A percentile compares a stretch with the other conserved stretches of the same genome.
Conservation (phyloP, 2,329 filamentous ascomycete species). For the Trichoderma guizhouense region DNA sequence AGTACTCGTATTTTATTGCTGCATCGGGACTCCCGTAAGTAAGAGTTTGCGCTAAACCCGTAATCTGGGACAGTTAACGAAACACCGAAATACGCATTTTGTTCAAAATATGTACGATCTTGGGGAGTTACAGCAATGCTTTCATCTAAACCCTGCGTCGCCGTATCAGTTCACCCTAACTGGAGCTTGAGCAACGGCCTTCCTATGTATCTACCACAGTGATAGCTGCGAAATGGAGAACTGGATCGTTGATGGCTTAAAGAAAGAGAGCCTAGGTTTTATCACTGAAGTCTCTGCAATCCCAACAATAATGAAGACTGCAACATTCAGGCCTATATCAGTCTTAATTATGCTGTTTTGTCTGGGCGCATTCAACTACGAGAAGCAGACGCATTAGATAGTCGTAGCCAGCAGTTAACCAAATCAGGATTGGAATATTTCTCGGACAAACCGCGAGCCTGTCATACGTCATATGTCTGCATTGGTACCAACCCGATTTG, state of each 20-base stretch:
- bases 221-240: no score
- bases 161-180: background rate
- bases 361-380: background rate
- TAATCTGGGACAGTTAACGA: background rate
- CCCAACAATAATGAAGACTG: background rate
- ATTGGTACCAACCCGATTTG: background rate
- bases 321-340: background rate
- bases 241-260: background rate
- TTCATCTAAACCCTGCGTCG: background rate
- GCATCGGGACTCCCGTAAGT: background rate
- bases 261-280: background rate
- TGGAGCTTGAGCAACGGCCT: background rate
- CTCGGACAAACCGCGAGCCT: background rate
- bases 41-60: background rate
- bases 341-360: background rate
- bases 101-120: background rate
- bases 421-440: background rate
- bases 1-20: no score
- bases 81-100: background rate
- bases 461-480: background rate
- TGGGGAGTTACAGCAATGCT: background rate
- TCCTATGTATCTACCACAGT: background rate
- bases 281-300: background rate
- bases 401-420: background rate
- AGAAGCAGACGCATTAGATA: background rate